A percentile compares a stretch with the other conserved stretches of the same genome.
These are phyloP conservation scores for Starmerella bombi DNA, from an alignment of 805 yeast genomes.

Conservation along the genomic window DNA sequence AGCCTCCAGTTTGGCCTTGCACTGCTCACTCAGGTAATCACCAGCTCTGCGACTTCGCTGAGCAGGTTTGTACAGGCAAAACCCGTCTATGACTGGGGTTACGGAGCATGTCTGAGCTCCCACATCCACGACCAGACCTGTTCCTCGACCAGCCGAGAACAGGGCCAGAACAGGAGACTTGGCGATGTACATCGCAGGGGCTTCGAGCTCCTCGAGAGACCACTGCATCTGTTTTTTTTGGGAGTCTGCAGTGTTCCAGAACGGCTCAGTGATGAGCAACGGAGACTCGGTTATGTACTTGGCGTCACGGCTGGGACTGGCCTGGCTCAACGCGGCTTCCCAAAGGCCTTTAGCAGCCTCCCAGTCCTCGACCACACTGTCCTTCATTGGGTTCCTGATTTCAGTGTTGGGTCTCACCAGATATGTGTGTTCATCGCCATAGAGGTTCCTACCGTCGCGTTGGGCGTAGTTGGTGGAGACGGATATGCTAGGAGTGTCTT, in stretches of 20 bases:
- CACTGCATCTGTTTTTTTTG: conserved; percentile 59
- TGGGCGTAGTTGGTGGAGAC: conserved; percentile 17
- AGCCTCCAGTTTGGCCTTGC: conserved; percentile 33
- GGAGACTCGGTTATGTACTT: conserved; percentile 49
- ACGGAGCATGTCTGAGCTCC: conserved; percentile 70
- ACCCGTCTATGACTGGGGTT: conserved; percentile 31
- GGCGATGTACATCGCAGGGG: conserved; percentile 71
- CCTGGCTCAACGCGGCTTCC: conserved; percentile 41
- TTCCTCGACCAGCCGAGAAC: conserved; percentile 79
- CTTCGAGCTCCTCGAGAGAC: conserved; percentile 51
- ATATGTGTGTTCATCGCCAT: conserved; percentile 19
- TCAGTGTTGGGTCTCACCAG: conserved; percentile 12
- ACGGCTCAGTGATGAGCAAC: conserved; percentile 69
- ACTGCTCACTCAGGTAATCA: conserved; percentile 40
- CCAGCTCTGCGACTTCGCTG: conserved; percentile 64
- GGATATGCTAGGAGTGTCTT: conserved; percentile 67
- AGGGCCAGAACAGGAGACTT: conserved; percentile 79
- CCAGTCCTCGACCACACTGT: conserved; percentile 46
- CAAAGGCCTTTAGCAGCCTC: conserved; percentile 71
- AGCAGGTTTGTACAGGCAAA: conserved; percentile 36
- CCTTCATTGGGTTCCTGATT: conserved; percentile 16
- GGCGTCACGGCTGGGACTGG: conserved; percentile 26
- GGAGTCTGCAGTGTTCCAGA: conserved; percentile 61
- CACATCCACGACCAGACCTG: conserved; percentile 71
- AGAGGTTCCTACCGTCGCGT: conserved; percentile 12